Base-by-base conservation (phyloP, 495 filamentous ascomycete species). In the Extremus antarcticus region DNA sequence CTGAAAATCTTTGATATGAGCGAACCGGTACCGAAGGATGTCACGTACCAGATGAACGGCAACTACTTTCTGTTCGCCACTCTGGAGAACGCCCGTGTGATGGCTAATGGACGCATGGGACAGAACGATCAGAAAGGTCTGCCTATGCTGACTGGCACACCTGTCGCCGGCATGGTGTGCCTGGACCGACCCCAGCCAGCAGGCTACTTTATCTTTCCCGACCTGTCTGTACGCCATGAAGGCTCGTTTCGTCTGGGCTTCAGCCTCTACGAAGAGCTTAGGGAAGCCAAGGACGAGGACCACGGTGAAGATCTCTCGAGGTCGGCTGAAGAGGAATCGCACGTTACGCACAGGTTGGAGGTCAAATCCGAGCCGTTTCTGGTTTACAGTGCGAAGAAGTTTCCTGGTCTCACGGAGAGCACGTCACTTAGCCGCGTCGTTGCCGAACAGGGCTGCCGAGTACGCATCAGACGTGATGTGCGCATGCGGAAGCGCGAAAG, bases 51-150 rank as follows among this genome's bases (percentile, higher is more conserved):
- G 54, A 90, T 95, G 71, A 91, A 94, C 64, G 90, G 91, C 65
- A 95, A 94, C 70, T 98, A 96, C 78, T 96, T 98, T 73, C 85
- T 96, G 49, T 98, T 86, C 64, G 90, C 90, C 8, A 94, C 90
- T 0, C 77, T 98, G 55, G 90, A 96, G 58, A 80, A 86, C 61
- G 88, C 88, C 16, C 86, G 92, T 11, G 78, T 81, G 17, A 89
- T 96, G 61, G 88, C 89, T 2, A 87, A 91, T 54, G 85, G 84
- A 25, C 84, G 90, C 43, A 77, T 86, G 41, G 75, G 78, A 51
- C 77, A 79, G 21, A 76, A 80, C 2, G 70, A 82, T 22, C 73
- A 76, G 16, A 83, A 83, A 24, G 79, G 80, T 38, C 83, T 84
- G 22, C 87, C 90, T 0, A 89, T 97, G 38, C 76, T 98, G 58